Conservation (phyloP, 495 filamentous ascomycete genomes). For the Penicillium parvum region DNA sequence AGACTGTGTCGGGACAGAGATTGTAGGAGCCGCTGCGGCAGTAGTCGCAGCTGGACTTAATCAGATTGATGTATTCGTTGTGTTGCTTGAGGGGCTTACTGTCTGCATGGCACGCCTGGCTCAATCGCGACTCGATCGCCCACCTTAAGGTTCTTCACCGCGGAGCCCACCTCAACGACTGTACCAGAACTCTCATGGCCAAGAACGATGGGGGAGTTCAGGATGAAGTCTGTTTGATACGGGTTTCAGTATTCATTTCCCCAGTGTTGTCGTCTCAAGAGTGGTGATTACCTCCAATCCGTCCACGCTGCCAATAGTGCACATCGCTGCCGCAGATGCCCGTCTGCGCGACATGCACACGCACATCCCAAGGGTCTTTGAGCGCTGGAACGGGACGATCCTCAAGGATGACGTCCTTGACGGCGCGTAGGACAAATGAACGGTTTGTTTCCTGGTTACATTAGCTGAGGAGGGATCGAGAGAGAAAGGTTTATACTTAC, state of each 20-base stretch:
- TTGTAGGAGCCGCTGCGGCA: slow-evolving; percentile 42
- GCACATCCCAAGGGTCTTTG: slow-evolving; percentile 55
- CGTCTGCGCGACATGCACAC: slow-evolving; percentile 69
- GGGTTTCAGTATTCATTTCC: not conserved
- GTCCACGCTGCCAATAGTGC: slow-evolving; percentile 78
- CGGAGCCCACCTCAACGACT: slow-evolving; percentile 55
- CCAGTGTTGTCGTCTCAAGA: not conserved
- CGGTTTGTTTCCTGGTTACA: slow-evolving; percentile 23
- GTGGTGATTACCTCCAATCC: slow-evolving; percentile 51
- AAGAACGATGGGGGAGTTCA: slow-evolving; percentile 62
- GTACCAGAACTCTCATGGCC: slow-evolving; percentile 66
- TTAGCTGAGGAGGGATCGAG: too few relatives aligned
- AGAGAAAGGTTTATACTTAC: not conserved
- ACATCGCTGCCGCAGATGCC: slow-evolving; percentile 69
- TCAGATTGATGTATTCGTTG: not conserved
- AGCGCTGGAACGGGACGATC: slow-evolving; percentile 31
- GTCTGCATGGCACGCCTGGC: slow-evolving; percentile 70
- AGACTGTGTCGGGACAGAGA: slow-evolving; percentile 60
- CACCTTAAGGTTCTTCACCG: slow-evolving; percentile 50
- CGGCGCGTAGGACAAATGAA: slow-evolving; percentile 35
- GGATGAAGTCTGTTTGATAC: slow-evolving; percentile 52
- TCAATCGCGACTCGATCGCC: slow-evolving; percentile 77
- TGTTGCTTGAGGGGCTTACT: slow-evolving; percentile 28
- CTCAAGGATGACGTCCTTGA: slow-evolving; percentile 35
- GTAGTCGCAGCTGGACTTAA: slow-evolving; percentile 29